Conservation (phyloP, 495 filamentous ascomycete genomes). For the Lindgomyces ingoldianus region DNA sequence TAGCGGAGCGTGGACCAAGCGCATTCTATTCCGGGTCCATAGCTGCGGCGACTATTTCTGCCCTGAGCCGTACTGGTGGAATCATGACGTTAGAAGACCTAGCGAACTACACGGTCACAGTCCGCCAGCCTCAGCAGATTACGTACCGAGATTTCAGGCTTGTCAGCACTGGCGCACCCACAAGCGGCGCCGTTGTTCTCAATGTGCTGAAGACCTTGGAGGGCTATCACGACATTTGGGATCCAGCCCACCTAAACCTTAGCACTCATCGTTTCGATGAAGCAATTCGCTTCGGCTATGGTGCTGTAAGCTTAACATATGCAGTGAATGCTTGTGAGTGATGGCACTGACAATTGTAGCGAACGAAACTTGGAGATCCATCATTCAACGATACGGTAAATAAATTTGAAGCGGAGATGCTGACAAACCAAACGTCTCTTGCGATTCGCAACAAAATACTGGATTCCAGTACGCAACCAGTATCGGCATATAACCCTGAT, state of each 20-base stretch:
- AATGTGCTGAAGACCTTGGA: background rate
- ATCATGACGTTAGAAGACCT: slow-evolving; percentile 5
- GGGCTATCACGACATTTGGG: background rate
- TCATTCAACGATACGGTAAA: background rate
- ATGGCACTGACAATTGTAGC: background rate
- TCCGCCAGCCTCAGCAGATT: background rate
- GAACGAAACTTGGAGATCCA: slow-evolving; percentile 1
- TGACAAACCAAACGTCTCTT: background rate
- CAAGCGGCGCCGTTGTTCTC: background rate
- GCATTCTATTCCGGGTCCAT: slow-evolving; percentile 72
- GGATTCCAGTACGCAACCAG: background rate
- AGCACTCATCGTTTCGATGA: slow-evolving; percentile 71
- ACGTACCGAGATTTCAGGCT: background rate
- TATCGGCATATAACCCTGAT: background rate
- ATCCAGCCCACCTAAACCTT: background rate
- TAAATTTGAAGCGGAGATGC: background rate
- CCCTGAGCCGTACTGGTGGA: background rate
- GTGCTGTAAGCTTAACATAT: slow-evolving; percentile 58
- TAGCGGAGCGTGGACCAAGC: slow-evolving; percentile 66
- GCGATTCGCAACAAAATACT: background rate
- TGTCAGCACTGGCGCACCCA: background rate
- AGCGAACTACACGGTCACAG: background rate
- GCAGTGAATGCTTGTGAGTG: slow-evolving; percentile 49
- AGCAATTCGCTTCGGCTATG: slow-evolving; percentile 85
- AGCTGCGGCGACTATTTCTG: slow-evolving; percentile 66